Evolutionary conservation across 2,329 filamentous ascomycete species (phyloP), one percentile per base, ranked within the genome.

Genomic region (Neonectria punicea): DNA sequence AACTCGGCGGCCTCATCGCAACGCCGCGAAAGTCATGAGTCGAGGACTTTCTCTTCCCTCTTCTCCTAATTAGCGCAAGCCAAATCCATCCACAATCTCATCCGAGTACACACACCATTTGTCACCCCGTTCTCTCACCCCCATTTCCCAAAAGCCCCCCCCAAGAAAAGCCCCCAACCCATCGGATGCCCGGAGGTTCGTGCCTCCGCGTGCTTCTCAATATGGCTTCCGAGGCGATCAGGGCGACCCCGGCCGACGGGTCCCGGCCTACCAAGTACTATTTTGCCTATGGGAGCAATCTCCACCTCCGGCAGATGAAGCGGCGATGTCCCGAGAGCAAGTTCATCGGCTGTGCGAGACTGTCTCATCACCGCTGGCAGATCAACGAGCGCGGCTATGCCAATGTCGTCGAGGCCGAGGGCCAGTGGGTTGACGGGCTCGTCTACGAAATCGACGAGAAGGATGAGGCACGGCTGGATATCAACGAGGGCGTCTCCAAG

Each of bases 341-440:
- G 25, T 79, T 78, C 67, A 73, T 82, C 64, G 82, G 82, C 5
- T 72, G 74, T 13, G 82, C 76, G 20, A 73, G 77, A 11, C 75
- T 84, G n/a, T 65, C 70, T 22, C 75, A 79, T 65, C 78, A 80
- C 67, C 74, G 77, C 34, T 84, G 82, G 79, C 81, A 82, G 70
- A 84, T 84, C 77, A 84, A 84, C 71, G 75, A 83, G 73, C 79
- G 82, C 25, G 82, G 82, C 30, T 83, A 79, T 55, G 83, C 82
- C 62, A 84, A 84, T 67, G 76, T 84, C 30, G 61, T 81, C 16
- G 70, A 71, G 46, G 69, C 73, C 11, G 61, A 74, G 28, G 78
- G 77, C 7, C 75, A 74, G 34, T 76, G 75, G 71, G 81, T 83
- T 13, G 76, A 81, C 47, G 81, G 81, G 5, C 78, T 83, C 18